These are phyloP conservation scores for Chaetomium olivaceum DNA, from an alignment of 2,329 filamentous ascomycete species.

Conservation along the genomic window DNA sequence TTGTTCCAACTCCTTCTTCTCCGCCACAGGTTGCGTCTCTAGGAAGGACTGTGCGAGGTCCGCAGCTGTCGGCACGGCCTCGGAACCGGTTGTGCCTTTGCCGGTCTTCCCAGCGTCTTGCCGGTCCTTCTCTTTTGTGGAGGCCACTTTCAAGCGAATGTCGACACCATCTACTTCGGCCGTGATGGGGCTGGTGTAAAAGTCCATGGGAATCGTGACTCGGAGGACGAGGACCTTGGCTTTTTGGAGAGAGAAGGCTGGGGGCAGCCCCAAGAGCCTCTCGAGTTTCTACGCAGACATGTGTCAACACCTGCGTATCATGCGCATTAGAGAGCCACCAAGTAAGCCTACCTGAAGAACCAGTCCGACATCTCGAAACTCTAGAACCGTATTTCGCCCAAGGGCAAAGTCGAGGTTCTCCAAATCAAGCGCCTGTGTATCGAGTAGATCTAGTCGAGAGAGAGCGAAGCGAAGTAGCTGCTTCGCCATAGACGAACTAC, in stretches of 20 bases:
- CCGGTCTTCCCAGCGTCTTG: conserved; percentile 27
- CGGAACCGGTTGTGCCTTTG: conserved; percentile 34
- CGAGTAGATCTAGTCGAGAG: conserved; percentile 79
- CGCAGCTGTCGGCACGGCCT: conserved; percentile 64
- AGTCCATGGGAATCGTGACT: conserved; percentile 82
- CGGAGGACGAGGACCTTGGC: conserved; percentile 76
- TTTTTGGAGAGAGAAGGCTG: conserved; percentile 67
- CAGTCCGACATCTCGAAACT: conserved; percentile 83
- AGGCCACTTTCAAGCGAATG: conserved; percentile 61
- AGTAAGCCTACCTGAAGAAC: conserved; percentile 65
- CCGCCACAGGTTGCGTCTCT: conserved; percentile 65
- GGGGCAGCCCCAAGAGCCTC: conserved; percentile 70
- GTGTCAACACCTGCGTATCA: conserved; percentile 26
- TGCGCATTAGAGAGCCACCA: neutral
- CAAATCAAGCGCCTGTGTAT: conserved; percentile 81
- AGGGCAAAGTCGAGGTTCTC: conserved; percentile 82
- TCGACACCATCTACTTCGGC: conserved; percentile 82
- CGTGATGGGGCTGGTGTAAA: conserved; percentile 79
- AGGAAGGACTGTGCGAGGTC: conserved; percentile 78
- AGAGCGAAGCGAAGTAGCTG: conserved; percentile 84
- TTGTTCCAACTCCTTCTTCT: conserved; percentile 68
- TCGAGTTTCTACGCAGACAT: conserved; percentile 68
- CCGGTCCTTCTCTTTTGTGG: conserved; percentile 41
- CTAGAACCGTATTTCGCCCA: conserved; percentile 79
- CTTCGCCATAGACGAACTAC: conserved; percentile 78